Conservation (phyloP, 495 filamentous ascomycete genomes). For the Chaetomium fimeti region DNA sequence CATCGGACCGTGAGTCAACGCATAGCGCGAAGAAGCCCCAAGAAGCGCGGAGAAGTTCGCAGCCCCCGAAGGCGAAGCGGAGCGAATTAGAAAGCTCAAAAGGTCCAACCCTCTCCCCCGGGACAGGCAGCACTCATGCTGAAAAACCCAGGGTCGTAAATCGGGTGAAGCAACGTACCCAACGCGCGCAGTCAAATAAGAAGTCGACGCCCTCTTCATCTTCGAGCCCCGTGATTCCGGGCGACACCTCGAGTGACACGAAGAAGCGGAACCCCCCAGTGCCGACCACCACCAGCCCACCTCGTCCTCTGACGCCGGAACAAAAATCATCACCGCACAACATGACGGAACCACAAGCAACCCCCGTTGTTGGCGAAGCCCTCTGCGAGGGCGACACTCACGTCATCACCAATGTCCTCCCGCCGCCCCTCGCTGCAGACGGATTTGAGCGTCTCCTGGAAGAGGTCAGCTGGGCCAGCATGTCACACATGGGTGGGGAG, state of each 20-base stretch:
- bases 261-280: background rate
- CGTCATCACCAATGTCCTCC: slow-evolving; percentile 68
- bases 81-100: slow-evolving; percentile 23
- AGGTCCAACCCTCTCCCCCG: slow-evolving; percentile 22
- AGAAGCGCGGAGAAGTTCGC: slow-evolving; percentile 27
- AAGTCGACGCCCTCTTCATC: slow-evolving; percentile 11
- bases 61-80: background rate
- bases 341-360: slow-evolving; percentile 15
- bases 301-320: slow-evolving; percentile 14
- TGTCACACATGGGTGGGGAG: slow-evolving; percentile 88
- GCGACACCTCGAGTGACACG: background rate
- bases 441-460: slow-evolving; percentile 68
- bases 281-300: background rate
- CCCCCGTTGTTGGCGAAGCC: slow-evolving; percentile 29
- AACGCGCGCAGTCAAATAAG: slow-evolving; percentile 5
- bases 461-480: slow-evolving; percentile 86
- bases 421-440: slow-evolving; percentile 47
- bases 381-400: slow-evolving; percentile 75
- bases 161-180: slow-evolving; percentile 9
- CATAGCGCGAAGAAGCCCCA: slow-evolving; percentile 1
- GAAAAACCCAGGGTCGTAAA: slow-evolving; percentile 21
- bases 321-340: slow-evolving; percentile 19
- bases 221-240: background rate
- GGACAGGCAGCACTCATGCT: slow-evolving; percentile 19
- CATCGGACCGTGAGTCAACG: slow-evolving; percentile 21